phyloP scores from a whole-genome alignment of 108 stramenopile species.

The Nitzschia sp. region DNA sequence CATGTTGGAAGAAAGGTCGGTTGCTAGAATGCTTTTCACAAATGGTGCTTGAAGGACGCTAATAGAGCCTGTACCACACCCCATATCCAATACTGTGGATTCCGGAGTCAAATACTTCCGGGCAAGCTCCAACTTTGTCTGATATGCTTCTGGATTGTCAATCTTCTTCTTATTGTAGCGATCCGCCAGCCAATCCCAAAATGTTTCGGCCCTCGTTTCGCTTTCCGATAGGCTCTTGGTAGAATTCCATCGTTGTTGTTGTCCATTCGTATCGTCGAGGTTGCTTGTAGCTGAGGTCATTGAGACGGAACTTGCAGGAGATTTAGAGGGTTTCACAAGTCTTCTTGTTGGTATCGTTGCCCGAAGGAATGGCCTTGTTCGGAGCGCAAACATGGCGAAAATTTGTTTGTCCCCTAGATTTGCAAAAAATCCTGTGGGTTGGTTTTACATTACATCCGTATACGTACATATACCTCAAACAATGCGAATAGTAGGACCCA shows the following conservation, averaged over 20 bases:
- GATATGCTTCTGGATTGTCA: conserved; percentile 25
- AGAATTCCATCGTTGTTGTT: too few species aligned
- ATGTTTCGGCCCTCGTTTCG: conserved; percentile 8
- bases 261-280: too few species aligned
- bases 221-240: neutral
- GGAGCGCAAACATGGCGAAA: neutral
- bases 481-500: too few species aligned
- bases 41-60: conserved; percentile 26
- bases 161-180: conserved; percentile 27
- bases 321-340: too few species aligned
- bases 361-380: too few species aligned
- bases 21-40: conserved; percentile 25
- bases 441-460: too few species aligned
- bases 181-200: conserved; percentile 34
- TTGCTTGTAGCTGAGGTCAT: too few species aligned
- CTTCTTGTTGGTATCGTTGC: too few species aligned
- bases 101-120: conserved; percentile 17
- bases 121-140: conserved; percentile 28
- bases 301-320: too few species aligned
- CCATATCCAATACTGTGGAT: conserved; percentile 23
- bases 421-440: too few species aligned
- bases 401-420: too few species aligned
- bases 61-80: conserved; percentile 35
- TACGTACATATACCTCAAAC: too few species aligned
- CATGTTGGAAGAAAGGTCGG: conserved; percentile 25